Evolutionary conservation across 768 basidiomycete species (phyloP), one percentile per base, ranked within the genome.

Genomic region (Podaxis mareebaensis): DNA sequence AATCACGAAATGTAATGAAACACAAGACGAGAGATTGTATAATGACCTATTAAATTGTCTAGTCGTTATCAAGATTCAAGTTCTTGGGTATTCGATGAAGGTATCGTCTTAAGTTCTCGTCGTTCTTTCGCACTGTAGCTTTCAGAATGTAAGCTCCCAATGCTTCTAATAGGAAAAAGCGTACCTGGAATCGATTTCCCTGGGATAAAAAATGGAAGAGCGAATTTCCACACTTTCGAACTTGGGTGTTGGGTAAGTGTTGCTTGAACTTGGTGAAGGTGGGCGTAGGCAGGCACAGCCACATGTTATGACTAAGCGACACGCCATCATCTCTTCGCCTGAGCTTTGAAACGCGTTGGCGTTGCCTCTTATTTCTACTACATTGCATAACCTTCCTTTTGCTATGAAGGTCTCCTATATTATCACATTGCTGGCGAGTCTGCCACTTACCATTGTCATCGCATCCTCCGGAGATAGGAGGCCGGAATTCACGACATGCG

Each of bases 391-490:
- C 33, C 22, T 20, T 42, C 46, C 38, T 22, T 49, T 36, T 40
- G 11, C 46, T 38, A 65, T 59, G 60, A 62, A 38, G 24, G 6
- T 49, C 28, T 44, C 44, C 15, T 39, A 28, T 30, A 13, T 46
- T 20, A 33, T 46, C 8, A 20, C 60, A 22, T n/a, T 39, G 22
- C 33, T 65, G 11, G 49, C 30, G 6, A 13, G 54, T 38, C 10
- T 65, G 6, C n/a, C 68, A 49, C 30, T 65, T 3, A 13, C 40
- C 2, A 4, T 57, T 8, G 63, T 67, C 13, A 52, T 39, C 49
- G 88, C 89, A 5, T 91, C 89, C 0, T 82, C 84, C 15, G 90
- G 90, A 28, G 90, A 92, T 71, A 75, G 83, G 20, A 75, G 79
- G n/a, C 73, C 75, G 3, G 80, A 78, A 36, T 91, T 86, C 70